These are phyloP conservation scores for Gymnopus androsaceus DNA, from an alignment of 1,284 basidiomycete genomes.

Conservation along the genomic window DNA sequence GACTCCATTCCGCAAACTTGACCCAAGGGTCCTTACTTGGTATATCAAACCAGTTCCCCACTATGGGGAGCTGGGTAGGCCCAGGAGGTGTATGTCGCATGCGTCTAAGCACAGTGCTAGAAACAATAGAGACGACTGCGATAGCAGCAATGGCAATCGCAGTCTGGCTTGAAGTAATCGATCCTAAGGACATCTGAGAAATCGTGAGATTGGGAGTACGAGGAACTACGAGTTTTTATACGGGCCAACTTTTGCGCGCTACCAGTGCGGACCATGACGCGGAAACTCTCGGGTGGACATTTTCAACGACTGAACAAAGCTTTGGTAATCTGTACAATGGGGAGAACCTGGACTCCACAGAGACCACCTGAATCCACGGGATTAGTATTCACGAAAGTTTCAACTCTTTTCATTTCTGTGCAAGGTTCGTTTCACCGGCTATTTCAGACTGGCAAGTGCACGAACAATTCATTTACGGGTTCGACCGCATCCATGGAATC, in stretches of 20 bases:
- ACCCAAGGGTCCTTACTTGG: slow-evolving; percentile 22
- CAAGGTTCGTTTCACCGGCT: no score
- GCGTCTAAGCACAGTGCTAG: neutral
- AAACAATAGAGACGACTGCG: neutral
- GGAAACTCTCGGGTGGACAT: no score
- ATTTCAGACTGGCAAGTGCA: no score
- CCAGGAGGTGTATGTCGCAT: slow-evolving; percentile 15
- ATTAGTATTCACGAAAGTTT: no score
- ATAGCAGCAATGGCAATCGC: neutral
- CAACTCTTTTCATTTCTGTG: no score
- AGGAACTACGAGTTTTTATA: neutral
- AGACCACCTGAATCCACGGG: no score
- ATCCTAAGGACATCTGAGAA: neutral
- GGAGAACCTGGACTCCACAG: no score
- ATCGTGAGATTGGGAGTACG: neutral
- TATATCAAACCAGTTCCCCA: slow-evolving; percentile 23
- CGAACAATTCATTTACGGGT: slow-evolving; percentile 2
- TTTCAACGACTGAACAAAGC: no score
- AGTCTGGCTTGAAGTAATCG: neutral
- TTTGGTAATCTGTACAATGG: no score
- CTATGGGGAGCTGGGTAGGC: slow-evolving; percentile 19
- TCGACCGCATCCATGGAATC: neutral
- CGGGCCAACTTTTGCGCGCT: no score
- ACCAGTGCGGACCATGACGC: no score
- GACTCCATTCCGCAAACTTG: slow-evolving; percentile 23